Base-by-base conservation (phyloP, 2,329 filamentous ascomycete species). In the Mariannaea elegans region DNA sequence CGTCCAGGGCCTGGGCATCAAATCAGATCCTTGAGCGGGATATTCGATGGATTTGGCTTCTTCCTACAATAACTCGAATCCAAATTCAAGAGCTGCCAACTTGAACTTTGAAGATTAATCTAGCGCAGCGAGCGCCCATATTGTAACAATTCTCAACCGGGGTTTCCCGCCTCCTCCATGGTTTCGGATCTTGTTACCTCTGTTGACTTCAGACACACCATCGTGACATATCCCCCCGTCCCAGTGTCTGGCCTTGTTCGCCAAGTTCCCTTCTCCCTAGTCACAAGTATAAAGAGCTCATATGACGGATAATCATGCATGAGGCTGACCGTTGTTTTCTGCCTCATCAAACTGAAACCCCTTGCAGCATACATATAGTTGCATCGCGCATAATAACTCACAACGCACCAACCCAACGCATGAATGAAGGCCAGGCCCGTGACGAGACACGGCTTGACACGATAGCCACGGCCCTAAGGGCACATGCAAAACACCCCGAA, bases 321-420 rank as follows among this genome's bases (percentile, higher is more conserved):
- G 39, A 46, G 32, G 47, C 32, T 38, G 32, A n/a, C 31, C 18
- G 34, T 46, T 23, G 36, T 31, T 53, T 46, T 12, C 21, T 46
- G 41, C 6, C 34, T 44, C 7, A n/a, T 27, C 24, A 47, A 53
- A 39, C 24, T 55, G 52, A 55, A 55, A 48, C 52, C 42, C 52
- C 29, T 44, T 47, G 36, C 27, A 32, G 36, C 19, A 16, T 51
- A 39, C 23, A 19, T 21, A 36, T 23, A 54, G 50, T 49, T 27
- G 50, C 56, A 59, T 54, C 48, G 45, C 45, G 56, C 56, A 59
- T 59, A 45, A 54, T 32, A 39, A 32, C 14, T 31, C 44, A 44
- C 46, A 59, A 54, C 44, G 27, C 32, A 32, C 16, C 52, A 41
- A 27, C 14, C 13, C 52, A 41, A 27, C 24, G 56, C 56, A 59